A percentile compares a stretch with the other conserved stretches of the same genome.
Evolutionary conservation across 1,284 basidiomycete genomes (phyloP).

Genomic region (Phylloporus sp.): DNA sequence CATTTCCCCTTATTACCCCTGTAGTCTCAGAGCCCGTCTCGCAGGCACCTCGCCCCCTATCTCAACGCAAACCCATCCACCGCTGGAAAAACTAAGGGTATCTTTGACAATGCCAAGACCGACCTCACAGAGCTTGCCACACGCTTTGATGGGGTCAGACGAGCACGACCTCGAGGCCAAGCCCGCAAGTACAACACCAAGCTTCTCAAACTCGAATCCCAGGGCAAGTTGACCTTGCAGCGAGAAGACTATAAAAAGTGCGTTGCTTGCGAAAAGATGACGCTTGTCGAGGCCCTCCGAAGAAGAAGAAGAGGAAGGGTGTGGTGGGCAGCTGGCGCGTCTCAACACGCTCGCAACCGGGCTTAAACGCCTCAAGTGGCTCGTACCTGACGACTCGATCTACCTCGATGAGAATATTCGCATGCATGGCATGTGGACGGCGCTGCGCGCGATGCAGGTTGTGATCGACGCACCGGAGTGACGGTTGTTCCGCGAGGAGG

Average conservation of each 20-base stretch:
- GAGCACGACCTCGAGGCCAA: slow-evolving; percentile 78
- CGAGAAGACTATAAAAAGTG: slow-evolving; percentile 88
- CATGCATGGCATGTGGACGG: slow-evolving; percentile 83
- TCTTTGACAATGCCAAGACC: slow-evolving; percentile 79
- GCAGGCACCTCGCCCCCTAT: slow-evolving; percentile 88
- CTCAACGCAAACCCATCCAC: slow-evolving; percentile 78
- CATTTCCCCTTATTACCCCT: slow-evolving; percentile 84
- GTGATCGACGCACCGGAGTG: slow-evolving; percentile 68
- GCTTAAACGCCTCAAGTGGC: slow-evolving; percentile 89
- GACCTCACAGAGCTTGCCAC: slow-evolving; percentile 84
- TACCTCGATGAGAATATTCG: slow-evolving; percentile 91
- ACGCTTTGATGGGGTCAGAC: slow-evolving; percentile 83
- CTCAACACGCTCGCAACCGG: slow-evolving; percentile 92
- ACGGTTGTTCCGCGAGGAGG: slow-evolving; percentile 87
- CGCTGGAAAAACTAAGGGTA: slow-evolving; percentile 70
- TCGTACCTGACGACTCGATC: slow-evolving; percentile 89
- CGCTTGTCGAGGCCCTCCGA: slow-evolving; percentile 83
- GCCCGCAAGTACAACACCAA: slow-evolving; percentile 86
- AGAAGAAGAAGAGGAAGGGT: slow-evolving; percentile 96
- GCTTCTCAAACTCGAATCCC: slow-evolving; percentile 84
- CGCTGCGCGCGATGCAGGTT: slow-evolving; percentile 69
- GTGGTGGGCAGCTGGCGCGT: slow-evolving; percentile 93
- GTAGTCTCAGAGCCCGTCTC: slow-evolving; percentile 85
- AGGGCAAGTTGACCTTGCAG: slow-evolving; percentile 85
- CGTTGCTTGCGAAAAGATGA: slow-evolving; percentile 82